These are phyloP conservation scores for Chlamydomonas eustigma DNA, from an alignment of 139 green algal genomes.

Conservation along the genomic window DNA sequence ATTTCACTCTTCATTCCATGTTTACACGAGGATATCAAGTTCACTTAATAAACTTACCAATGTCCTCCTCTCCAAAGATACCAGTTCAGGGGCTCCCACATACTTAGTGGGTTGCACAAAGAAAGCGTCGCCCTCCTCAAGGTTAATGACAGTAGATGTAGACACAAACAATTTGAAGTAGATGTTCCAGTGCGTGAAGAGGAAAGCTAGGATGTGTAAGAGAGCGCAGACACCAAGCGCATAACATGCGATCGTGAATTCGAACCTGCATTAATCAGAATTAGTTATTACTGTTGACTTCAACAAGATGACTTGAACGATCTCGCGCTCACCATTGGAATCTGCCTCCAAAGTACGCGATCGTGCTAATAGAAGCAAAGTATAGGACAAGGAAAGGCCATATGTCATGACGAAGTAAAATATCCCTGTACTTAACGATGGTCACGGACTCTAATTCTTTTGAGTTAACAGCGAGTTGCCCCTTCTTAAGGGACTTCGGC, in stretches of 20 bases:
- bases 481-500: not conserved
- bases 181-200: constrained; percentile 60
- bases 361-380: constrained; percentile 2
- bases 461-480: not conserved
- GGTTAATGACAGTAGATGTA: constrained; percentile 17
- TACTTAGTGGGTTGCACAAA: constrained; percentile 65
- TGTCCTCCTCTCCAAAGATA: constrained; percentile 43
- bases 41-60: constrained; percentile 35
- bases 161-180: constrained; percentile 27
- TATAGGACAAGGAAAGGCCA: constrained; percentile 42
- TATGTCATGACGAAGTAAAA: constrained; percentile 18
- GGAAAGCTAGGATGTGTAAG: constrained; percentile 50
- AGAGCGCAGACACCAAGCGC: constrained; percentile 17
- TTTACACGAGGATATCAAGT: not conserved
- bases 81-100: constrained; percentile 56
- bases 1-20: no score
- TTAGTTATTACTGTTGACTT: no score
- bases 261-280: no score
- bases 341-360: constrained; percentile 10
- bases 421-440: not conserved
- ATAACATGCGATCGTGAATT: constrained; percentile 31
- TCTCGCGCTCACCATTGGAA: constrained; percentile 35
- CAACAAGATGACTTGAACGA: not conserved
- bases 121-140: constrained; percentile 36
- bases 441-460: not conserved